A percentile compares a stretch with the other conserved stretches of the same genome.
phyloP scores from a whole-genome alignment of 2,329 filamentous ascomycete genomes.

The Apiospora koreana region DNA sequence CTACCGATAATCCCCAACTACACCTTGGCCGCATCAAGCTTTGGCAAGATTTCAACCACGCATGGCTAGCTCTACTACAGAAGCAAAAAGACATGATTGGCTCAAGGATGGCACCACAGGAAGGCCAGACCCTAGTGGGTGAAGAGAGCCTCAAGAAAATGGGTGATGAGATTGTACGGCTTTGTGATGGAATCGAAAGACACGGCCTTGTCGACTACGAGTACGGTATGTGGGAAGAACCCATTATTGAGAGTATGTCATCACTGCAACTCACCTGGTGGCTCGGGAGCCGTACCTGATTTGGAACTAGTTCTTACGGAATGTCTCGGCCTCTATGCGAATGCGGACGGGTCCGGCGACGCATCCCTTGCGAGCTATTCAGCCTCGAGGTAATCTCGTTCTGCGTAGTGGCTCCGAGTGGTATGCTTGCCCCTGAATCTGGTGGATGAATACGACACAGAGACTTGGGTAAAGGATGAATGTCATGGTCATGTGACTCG shows the following conservation, averaged over 20 bases:
- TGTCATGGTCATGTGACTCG: background rate
- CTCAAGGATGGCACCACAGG: conserved; percentile 57
- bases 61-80: conserved; percentile 83
- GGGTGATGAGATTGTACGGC: conserved; percentile 76
- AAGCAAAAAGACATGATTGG: conserved; percentile 77
- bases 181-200: conserved; percentile 85
- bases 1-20: conserved; percentile 76
- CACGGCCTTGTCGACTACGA: conserved; percentile 97
- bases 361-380: background rate
- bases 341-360: conserved; percentile 25
- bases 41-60: conserved; percentile 93
- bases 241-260: conserved; percentile 77
- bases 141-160: conserved; percentile 68
- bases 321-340: conserved; percentile 48
- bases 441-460: background rate
- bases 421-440: background rate
- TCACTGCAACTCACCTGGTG: background rate
- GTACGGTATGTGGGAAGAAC: conserved; percentile 94
- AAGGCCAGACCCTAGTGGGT: conserved; percentile 64
- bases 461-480: background rate
- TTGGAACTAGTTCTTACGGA: conserved; percentile 31
- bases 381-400: background rate
- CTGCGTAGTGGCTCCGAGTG: background rate
- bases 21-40: conserved; percentile 77
- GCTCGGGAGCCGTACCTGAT: conserved; percentile 15